Percentiles rank a stretch among this genome's conserved stretches.
Evolutionary conservation across 768 basidiomycete genomes (phyloP).

Genomic region (Naganishia kalamii): DNA sequence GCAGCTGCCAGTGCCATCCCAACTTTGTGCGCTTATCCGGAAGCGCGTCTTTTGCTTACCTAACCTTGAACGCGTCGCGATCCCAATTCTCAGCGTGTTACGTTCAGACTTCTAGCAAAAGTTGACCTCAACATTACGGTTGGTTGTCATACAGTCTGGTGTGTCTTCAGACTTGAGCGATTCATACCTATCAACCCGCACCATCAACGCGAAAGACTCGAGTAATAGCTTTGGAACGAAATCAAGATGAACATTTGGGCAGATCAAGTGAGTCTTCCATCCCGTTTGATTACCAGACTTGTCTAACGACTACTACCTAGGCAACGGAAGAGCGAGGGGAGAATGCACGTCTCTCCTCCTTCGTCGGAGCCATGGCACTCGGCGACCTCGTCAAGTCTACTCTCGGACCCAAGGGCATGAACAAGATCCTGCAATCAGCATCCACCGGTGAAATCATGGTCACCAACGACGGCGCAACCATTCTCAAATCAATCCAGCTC

Average conservation of each 20-base stretch:
- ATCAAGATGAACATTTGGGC: conserved; percentile 16
- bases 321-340: conserved; percentile 81
- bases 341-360: conserved; percentile 94
- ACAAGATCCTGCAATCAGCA: conserved; percentile 81
- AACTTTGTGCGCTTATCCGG: too few relatives aligned
- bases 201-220: too few relatives aligned
- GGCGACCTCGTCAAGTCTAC: conserved; percentile 99
- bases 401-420: conserved; percentile 98
- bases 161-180: too few relatives aligned
- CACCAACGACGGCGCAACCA: conserved; percentile 98
- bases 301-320: conserved; percentile 27
- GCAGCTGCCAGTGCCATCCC: too few relatives aligned
- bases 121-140: neutral
- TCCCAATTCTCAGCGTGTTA: neutral
- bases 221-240: neutral
- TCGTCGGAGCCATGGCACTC: conserved; percentile 92
- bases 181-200: too few relatives aligned
- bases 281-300: too few relatives aligned
- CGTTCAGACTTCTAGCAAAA: conserved; percentile 8
- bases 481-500: conserved; percentile 91
- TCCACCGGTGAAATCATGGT: conserved; percentile 89
- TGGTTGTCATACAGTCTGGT: too few relatives aligned
- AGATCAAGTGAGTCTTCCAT: conserved; percentile 9
- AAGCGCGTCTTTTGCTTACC: too few relatives aligned
- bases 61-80: conserved; percentile 2